Percentiles rank a stretch among this genome's conserved stretches.
Evolutionary conservation across 176 grass and related monocot genomes (phyloP).

Genomic region (Eragrostis nindensis): DNA sequence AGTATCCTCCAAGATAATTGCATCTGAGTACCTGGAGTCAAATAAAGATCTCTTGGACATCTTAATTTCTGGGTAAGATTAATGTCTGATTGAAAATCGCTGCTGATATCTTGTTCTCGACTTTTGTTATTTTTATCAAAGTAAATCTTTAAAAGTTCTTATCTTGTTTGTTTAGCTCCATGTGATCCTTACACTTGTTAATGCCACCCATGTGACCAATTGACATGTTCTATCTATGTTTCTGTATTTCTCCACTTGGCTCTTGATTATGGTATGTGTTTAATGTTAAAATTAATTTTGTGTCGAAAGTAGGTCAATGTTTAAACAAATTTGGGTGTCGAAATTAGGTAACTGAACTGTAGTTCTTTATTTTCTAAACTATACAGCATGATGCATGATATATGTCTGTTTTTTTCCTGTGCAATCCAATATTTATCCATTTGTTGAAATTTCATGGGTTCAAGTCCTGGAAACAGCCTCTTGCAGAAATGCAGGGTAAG

Average conservation of each 20-base stretch:
- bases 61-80: conserved; percentile 69
- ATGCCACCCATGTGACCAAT: background rate
- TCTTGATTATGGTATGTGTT: conserved; percentile 9
- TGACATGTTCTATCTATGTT: conserved; percentile 22
- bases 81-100: conserved; percentile 11
- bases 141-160: background rate
- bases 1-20: conserved; percentile 72
- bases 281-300: conserved; percentile 13
- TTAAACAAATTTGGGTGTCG: too few relatives aligned
- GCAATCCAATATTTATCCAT: conserved; percentile 6
- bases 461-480: too few relatives aligned
- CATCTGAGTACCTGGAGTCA: conserved; percentile 78
- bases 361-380: background rate
- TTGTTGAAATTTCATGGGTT: background rate
- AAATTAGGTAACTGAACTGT: background rate
- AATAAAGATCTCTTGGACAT: conserved; percentile 91
- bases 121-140: background rate
- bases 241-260: background rate
- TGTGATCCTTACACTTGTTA: background rate
- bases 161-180: conserved; percentile 23
- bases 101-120: background rate
- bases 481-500: too few relatives aligned
- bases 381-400: background rate
- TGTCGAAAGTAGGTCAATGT: background rate
- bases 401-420: background rate